Conservation (phyloP, 2,329 filamentous ascomycete genomes). For the Ceratocystis lukuohia region DNA sequence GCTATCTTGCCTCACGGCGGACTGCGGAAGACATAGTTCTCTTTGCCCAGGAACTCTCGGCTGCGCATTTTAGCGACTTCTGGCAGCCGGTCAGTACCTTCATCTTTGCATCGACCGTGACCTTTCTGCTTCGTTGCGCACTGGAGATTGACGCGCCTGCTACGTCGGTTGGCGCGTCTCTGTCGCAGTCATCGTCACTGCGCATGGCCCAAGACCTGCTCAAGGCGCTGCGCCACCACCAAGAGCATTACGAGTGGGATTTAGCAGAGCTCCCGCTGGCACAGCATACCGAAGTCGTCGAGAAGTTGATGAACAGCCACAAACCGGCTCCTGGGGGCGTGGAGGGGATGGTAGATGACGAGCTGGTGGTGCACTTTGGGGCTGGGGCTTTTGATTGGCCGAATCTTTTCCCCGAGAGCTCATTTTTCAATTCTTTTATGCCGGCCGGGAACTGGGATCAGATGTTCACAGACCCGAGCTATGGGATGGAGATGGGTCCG, state of each 20-base stretch:
- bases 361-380: conserved; percentile 12
- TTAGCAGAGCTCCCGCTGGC: conserved; percentile 37
- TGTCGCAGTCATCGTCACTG: conserved; percentile 30
- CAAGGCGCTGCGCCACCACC: conserved; percentile 29
- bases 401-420: conserved; percentile 16
- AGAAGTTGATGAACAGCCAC: conserved; percentile 28
- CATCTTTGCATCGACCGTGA: conserved; percentile 36
- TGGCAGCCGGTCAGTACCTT: conserved; percentile 38
- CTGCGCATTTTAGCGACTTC: conserved; percentile 34
- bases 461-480: conserved; percentile 21
- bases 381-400: conserved; percentile 18
- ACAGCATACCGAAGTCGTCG: conserved; percentile 35
- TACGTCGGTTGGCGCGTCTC: conserved; percentile 23
- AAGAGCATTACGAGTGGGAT: conserved; percentile 34
- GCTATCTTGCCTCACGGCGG: conserved; percentile 31
- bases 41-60: conserved; percentile 34
- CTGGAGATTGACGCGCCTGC: conserved; percentile 30
- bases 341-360: not conserved
- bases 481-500: not conserved
- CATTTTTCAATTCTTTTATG: conserved; percentile 17
- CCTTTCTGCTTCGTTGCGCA: conserved; percentile 37
- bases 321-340: conserved; percentile 6
- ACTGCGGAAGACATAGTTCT: conserved; percentile 38
- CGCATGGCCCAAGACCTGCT: conserved; percentile 33
- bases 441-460: conserved; percentile 13